Percentiles rank a stretch among this genome's conserved stretches.
These are phyloP conservation scores for Aureobasidium pullulans DNA, from an alignment of 2,329 filamentous ascomycete genomes.

Conservation along the genomic window DNA sequence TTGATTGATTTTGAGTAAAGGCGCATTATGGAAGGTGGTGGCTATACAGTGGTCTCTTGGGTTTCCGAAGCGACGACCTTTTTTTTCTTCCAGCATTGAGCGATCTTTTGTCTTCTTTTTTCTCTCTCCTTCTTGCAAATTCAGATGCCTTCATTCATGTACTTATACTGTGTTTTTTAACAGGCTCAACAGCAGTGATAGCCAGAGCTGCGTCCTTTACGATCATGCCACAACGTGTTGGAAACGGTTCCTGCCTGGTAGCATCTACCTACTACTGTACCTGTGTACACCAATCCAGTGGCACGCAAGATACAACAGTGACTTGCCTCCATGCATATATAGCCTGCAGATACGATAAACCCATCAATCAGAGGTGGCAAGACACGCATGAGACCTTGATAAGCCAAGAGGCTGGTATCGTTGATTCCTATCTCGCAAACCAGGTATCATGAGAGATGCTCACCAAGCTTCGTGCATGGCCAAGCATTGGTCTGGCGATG, in stretches of 20 bases:
- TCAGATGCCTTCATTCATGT: neutral
- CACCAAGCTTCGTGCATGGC: neutral
- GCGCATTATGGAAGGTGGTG: slow-evolving; percentile 6
- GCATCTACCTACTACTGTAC: neutral
- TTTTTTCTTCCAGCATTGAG: slow-evolving; percentile 1
- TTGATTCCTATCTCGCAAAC: neutral
- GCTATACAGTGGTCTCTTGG: slow-evolving; percentile 5
- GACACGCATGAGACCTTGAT: neutral
- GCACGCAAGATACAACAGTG: neutral
- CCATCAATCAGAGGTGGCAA: slow-evolving; percentile 5
- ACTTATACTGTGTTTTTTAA: neutral
- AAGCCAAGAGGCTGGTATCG: slow-evolving; percentile 5
- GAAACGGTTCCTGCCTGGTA: neutral
- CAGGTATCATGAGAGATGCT: neutral
- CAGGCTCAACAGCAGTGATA: neutral
- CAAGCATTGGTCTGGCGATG: neutral
- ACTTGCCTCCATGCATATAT: neutral
- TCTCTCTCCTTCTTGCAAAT: neutral
- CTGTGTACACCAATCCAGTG: neutral
- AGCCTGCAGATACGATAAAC: neutral
- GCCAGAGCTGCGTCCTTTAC: neutral
- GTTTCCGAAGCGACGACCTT: neutral
- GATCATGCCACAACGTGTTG: neutral
- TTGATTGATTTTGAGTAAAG: neutral
- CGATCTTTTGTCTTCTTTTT: neutral